These are phyloP conservation scores for Hypoxylon intermedium DNA, from an alignment of 495 filamentous ascomycete species.

Conservation along the genomic window DNA sequence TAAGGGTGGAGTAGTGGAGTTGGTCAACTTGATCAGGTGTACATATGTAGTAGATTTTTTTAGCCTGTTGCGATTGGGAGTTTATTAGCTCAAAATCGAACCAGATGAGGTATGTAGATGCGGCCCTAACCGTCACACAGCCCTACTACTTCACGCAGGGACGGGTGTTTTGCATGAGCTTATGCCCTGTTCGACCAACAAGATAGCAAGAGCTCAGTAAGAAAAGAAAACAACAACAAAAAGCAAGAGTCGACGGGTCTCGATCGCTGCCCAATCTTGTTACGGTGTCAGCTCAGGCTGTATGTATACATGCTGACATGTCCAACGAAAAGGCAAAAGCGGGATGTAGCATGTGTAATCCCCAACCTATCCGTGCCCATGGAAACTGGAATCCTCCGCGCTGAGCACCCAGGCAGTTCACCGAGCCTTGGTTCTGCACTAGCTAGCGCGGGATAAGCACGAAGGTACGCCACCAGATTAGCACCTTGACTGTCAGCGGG, in stretches of 20 bases:
- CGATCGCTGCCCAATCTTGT: conserved; percentile 33
- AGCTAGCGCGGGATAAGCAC: conserved; percentile 31
- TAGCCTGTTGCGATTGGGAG: background rate
- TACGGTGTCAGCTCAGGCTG: conserved; percentile 6
- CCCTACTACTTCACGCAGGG: conserved; percentile 15
- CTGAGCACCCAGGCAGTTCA: conserved; percentile 5
- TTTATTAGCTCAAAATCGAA: conserved; percentile 17
- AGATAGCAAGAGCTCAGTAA: background rate
- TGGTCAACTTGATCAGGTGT: conserved; percentile 3
- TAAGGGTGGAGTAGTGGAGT: conserved; percentile 1
- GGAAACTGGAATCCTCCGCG: conserved; percentile 23
- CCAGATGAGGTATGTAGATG: conserved; percentile 31
- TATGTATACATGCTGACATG: background rate
- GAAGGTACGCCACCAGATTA: conserved; percentile 13
- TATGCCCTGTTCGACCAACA: conserved; percentile 3
- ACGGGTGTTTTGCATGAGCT: conserved; percentile 18
- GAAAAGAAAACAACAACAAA: conserved; percentile 10
- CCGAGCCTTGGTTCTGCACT: conserved; percentile 12
- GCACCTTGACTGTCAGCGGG: conserved; percentile 20
- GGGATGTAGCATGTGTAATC: conserved; percentile 20
- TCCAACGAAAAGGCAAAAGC: conserved; percentile 13
- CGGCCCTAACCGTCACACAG: too few species aligned
- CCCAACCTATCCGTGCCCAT: conserved; percentile 9
- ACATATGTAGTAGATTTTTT: conserved; percentile 6
- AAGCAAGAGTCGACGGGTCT: conserved; percentile 3